phyloP scores from a whole-genome alignment of 345 rosid species.

The Aurinia saxatilis region DNA sequence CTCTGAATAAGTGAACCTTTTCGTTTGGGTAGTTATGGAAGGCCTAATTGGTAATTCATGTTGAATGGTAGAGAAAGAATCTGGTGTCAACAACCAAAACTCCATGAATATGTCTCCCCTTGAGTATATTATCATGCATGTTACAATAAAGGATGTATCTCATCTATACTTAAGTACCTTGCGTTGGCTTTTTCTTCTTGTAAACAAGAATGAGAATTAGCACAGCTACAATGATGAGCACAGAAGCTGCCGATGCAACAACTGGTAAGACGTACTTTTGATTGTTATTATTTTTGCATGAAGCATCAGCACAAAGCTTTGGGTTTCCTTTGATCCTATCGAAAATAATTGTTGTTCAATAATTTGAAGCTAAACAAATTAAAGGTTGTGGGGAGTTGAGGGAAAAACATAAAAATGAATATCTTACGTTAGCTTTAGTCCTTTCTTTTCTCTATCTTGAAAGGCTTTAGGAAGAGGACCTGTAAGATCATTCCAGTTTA shows the following conservation, averaged over 20 bases:
- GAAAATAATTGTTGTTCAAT: background rate
- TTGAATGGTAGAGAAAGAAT: background rate
- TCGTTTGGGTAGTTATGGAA: background rate
- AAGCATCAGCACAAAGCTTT: conserved; percentile 9
- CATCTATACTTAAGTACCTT: background rate
- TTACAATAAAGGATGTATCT: background rate
- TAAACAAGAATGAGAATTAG: conserved; percentile 1
- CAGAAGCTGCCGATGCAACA: conserved; percentile 19
- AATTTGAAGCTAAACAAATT: background rate
- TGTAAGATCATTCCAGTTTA: conserved; percentile 28
- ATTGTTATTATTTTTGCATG: conserved; percentile 11
- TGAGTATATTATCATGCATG: background rate
- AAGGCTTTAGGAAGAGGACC: conserved; percentile 31
- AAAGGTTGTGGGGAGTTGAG: background rate
- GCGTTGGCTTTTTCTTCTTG: conserved; percentile 7
- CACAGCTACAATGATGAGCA: conserved; percentile 2
- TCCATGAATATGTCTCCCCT: background rate
- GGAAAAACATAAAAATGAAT: background rate
- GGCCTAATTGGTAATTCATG: background rate
- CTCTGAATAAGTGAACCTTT: conserved; percentile 16
- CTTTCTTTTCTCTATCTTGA: conserved; percentile 11
- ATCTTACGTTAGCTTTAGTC: conserved; percentile 23
- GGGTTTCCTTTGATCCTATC: conserved; percentile 27
- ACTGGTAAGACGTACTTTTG: conserved; percentile 16
- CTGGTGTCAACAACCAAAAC: background rate